Evolutionary conservation across 1,284 basidiomycete genomes (phyloP).

Genomic region (Malassezia sp.): DNA sequence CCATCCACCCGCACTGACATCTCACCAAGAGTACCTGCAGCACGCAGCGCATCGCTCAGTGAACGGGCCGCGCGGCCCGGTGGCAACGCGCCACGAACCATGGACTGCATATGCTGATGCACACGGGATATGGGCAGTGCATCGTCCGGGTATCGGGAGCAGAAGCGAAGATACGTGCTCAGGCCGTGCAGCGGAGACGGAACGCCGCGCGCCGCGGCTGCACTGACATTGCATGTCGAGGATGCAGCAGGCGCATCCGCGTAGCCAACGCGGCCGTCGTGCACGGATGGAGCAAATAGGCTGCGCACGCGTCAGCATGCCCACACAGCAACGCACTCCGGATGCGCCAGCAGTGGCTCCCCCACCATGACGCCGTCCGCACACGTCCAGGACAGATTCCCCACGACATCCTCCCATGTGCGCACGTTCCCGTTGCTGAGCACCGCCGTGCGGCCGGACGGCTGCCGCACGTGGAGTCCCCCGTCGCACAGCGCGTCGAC

Average conservation of each 20-base stretch:
- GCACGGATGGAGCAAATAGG: slow-evolving; percentile 5
- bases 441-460: slow-evolving; percentile 50
- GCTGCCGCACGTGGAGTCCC: slow-evolving; percentile 37
- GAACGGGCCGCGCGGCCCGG: slow-evolving; percentile 10
- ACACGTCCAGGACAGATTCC: slow-evolving; percentile 54
- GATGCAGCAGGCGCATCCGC: too few relatives aligned
- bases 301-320: too few relatives aligned
- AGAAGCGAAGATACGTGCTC: slow-evolving; percentile 4
- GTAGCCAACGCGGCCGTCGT: neutral
- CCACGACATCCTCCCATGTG: slow-evolving; percentile 53
- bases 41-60: slow-evolving; percentile 1
- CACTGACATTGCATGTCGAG: too few relatives aligned
- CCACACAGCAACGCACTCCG: slow-evolving; percentile 51
- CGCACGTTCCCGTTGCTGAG: slow-evolving; percentile 67
- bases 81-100: slow-evolving; percentile 3
- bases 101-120: slow-evolving; percentile 13
- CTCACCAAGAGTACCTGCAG: neutral
- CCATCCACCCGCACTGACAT: too few relatives aligned
- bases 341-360: slow-evolving; percentile 60
- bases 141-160: slow-evolving; percentile 5
- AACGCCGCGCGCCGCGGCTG: too few relatives aligned
- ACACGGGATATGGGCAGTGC: neutral
- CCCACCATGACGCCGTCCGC: slow-evolving; percentile 68
- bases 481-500: slow-evolving; percentile 47
- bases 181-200: neutral